phyloP scores from a whole-genome alignment of 2,329 filamentous ascomycete genomes.

The Albifimbria verrucaria region DNA sequence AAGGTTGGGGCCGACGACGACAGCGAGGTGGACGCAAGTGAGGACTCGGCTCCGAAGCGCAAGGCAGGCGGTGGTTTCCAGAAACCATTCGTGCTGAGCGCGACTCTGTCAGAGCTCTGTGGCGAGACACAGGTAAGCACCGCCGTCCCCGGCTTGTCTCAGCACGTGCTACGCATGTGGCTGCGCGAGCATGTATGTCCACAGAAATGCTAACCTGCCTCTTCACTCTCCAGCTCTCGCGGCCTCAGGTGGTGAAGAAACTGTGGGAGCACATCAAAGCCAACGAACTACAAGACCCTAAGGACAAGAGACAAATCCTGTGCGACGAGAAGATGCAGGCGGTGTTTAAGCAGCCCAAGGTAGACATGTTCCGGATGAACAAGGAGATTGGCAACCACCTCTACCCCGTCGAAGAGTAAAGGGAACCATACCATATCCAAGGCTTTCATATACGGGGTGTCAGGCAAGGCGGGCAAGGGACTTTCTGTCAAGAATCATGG shows the following conservation, averaged over 20 bases:
- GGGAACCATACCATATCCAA: neutral
- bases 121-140: slow-evolving; percentile 62
- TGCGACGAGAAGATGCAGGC: slow-evolving; percentile 91
- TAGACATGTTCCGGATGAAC: slow-evolving; percentile 99
- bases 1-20: slow-evolving; percentile 77
- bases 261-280: slow-evolving; percentile 94
- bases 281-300: slow-evolving; percentile 84
- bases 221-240: slow-evolving; percentile 65
- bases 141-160: neutral
- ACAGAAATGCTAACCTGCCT: neutral
- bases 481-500: too few relatives aligned
- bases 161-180: neutral
- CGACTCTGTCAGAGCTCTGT: slow-evolving; percentile 65
- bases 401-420: slow-evolving; percentile 68
- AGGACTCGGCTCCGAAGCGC: slow-evolving; percentile 60
- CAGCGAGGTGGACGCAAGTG: slow-evolving; percentile 67
- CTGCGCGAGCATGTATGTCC: too few relatives aligned
- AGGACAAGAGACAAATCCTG: slow-evolving; percentile 84
- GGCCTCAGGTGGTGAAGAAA: slow-evolving; percentile 93
- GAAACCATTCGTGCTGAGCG: slow-evolving; percentile 75
- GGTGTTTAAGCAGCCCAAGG: slow-evolving; percentile 85
- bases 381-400: slow-evolving; percentile 89
- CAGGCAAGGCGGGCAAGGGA: too few relatives aligned
- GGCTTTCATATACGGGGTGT: too few relatives aligned
- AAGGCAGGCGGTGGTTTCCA: slow-evolving; percentile 93